Conservation (phyloP, 768 basidiomycete genomes). For the Lactarius deliciosus region DNA sequence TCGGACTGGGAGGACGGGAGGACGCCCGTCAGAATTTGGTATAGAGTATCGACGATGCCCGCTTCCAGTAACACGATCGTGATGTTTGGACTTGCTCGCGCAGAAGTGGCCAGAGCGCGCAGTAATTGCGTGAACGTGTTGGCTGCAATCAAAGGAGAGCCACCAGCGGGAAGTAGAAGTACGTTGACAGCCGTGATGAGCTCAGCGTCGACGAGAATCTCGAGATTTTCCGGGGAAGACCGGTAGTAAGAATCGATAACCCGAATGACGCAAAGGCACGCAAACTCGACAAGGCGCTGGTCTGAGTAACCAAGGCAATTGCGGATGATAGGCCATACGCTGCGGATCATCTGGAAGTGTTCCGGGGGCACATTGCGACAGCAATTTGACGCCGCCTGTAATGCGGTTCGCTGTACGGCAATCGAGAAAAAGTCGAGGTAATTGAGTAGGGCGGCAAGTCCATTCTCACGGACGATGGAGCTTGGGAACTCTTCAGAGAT, state of each 20-base stretch:
- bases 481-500: constrained; percentile 97
- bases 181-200: constrained; percentile 82
- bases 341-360: constrained; percentile 83
- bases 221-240: constrained; percentile 79
- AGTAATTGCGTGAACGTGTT: constrained; percentile 88
- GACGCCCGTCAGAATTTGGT: constrained; percentile 95
- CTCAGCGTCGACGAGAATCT: constrained; percentile 76
- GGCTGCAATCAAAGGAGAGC: constrained; percentile 79
- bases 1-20: constrained; percentile 64
- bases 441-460: constrained; percentile 87
- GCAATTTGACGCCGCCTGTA: constrained; percentile 96
- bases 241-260: constrained; percentile 92
- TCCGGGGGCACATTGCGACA: constrained; percentile 91
- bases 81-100: constrained; percentile 85
- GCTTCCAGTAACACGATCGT: constrained; percentile 85
- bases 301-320: constrained; percentile 91
- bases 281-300: constrained; percentile 96
- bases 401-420: constrained; percentile 92
- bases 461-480: constrained; percentile 94
- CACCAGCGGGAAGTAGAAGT: constrained; percentile 81
- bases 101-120: constrained; percentile 83
- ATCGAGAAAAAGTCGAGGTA: constrained; percentile 99
- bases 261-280: constrained; percentile 91
- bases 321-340: constrained; percentile 90
- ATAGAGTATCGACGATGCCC: constrained; percentile 87